Evolutionary conservation across 495 filamentous ascomycete genomes (phyloP).

Genomic region (Aspergillus sclerotioniger): DNA sequence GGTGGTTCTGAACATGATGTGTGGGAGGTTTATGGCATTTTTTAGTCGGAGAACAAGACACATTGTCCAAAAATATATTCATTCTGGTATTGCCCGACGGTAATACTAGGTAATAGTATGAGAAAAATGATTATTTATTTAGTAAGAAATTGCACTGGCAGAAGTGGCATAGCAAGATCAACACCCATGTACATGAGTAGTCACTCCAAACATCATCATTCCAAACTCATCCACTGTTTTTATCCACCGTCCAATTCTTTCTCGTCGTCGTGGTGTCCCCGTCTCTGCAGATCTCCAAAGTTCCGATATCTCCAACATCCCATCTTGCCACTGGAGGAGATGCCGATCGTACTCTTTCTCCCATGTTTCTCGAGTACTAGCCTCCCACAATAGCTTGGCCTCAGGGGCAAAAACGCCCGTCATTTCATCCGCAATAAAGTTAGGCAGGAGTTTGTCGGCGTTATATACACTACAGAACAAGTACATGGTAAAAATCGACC

Average conservation of each 20-base stretch:
- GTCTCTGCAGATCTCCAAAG: constrained; percentile 34
- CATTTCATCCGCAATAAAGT: constrained; percentile 42
- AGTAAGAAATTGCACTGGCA: too few species aligned
- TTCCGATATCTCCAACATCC: constrained; percentile 39
- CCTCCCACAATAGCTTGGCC: constrained; percentile 37
- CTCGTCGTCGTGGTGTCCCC: constrained; percentile 9
- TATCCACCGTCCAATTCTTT: constrained; percentile 29
- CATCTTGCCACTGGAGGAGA: constrained; percentile 38
- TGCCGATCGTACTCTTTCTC: constrained; percentile 38
- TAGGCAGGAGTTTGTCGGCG: constrained; percentile 34
- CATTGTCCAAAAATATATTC: too few species aligned
- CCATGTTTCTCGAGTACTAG: constrained; percentile 33
- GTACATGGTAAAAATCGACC: constrained; percentile 46
- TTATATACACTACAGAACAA: constrained; percentile 48
- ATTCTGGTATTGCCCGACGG: too few species aligned
- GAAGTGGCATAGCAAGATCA: constrained; percentile 17
- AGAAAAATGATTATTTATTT: too few species aligned
- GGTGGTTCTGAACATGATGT: too few species aligned
- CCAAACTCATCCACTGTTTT: constrained; percentile 31
- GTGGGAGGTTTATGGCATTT: too few species aligned
- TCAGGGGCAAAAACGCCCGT: constrained; percentile 30
- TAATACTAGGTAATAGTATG: too few species aligned
- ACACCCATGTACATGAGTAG: constrained; percentile 31
- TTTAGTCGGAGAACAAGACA: too few species aligned
- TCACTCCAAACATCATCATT: constrained; percentile 30